Evolutionary conservation across 208 protist species (phyloP).

Genomic region (Wallacemonas sp.): DNA sequence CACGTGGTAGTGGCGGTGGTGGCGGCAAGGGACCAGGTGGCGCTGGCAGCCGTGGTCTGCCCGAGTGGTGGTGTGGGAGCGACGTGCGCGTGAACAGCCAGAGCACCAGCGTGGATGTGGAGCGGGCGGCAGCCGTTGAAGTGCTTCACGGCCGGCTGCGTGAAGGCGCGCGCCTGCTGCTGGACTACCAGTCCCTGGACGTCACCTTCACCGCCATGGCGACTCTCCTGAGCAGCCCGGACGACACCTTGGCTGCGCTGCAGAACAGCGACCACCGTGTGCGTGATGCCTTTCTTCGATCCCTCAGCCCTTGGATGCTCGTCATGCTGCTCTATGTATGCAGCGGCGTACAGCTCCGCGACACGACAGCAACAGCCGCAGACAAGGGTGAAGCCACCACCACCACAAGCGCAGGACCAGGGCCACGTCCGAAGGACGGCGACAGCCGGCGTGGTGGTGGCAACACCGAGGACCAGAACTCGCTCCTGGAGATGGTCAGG

Average conservation of each 20-base stretch:
- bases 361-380: too few relatives aligned
- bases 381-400: too few relatives aligned
- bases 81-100: background rate
- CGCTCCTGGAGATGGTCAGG: background rate
- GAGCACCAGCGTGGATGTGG: slow-evolving; percentile 30
- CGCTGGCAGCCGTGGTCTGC: slow-evolving; percentile 9
- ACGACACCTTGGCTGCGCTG: slow-evolving; percentile 28
- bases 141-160: slow-evolving; percentile 49
- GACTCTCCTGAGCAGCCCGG: slow-evolving; percentile 36
- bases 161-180: slow-evolving; percentile 44
- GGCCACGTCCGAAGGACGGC: too few relatives aligned
- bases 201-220: slow-evolving; percentile 49
- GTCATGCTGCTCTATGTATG: slow-evolving; percentile 56
- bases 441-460: too few relatives aligned
- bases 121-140: slow-evolving; percentile 73
- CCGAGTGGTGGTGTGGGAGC: slow-evolving; percentile 12
- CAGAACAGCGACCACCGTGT: slow-evolving; percentile 39
- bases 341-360: slow-evolving; percentile 7
- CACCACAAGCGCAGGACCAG: background rate
- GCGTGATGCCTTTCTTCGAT: slow-evolving; percentile 50
- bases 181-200: slow-evolving; percentile 34
- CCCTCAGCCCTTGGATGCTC: slow-evolving; percentile 73
- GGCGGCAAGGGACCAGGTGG: too few relatives aligned
- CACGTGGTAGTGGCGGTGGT: too few relatives aligned
- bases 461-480: background rate